phyloP scores from a whole-genome alignment of 805 yeast species.

The Candida methanosorbosa region DNA sequence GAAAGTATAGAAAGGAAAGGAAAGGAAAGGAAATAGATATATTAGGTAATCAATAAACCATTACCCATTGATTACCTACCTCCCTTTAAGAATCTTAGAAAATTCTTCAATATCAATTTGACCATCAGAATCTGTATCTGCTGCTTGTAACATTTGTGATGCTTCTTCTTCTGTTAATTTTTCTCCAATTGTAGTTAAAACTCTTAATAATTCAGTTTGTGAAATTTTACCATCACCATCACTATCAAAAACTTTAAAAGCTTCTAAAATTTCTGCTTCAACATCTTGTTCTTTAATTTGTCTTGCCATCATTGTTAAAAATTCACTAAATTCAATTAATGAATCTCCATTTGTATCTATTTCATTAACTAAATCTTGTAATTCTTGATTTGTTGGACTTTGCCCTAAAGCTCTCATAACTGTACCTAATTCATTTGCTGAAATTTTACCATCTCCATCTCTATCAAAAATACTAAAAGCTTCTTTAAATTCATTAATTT shows the following conservation, averaged over 20 bases:
- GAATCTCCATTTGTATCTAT: constrained; percentile 96
- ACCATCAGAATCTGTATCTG: constrained; percentile 92
- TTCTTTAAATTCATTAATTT: constrained; percentile 90
- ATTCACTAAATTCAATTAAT: constrained; percentile 73
- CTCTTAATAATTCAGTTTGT: constrained; percentile 94
- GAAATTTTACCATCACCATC: constrained; percentile 96
- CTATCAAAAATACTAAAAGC: constrained; percentile 96
- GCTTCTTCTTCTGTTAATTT: constrained; percentile 95
- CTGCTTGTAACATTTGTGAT: constrained; percentile 94
- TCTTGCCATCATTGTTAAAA: constrained; percentile 79
- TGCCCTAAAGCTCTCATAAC: constrained; percentile 99
- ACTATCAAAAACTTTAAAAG: constrained; percentile 94
- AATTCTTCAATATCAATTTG: constrained; percentile 96
- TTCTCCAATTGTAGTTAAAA: constrained; percentile 95
- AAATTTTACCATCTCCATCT: constrained; percentile 94
- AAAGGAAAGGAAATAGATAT: no score
- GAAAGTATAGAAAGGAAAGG: no score
- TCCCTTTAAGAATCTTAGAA: constrained; percentile 59
- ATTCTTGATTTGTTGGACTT: constrained; percentile 93
- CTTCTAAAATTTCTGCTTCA: constrained; percentile 95
- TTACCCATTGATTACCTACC: no score
- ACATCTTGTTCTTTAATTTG: constrained; percentile 95
- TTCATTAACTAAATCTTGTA: constrained; percentile 94
- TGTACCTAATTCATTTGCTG: constrained; percentile 91
- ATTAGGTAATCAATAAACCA: no score